Percentiles rank a stretch among this genome's conserved stretches.
These are phyloP conservation scores for Xylogone sp. DNA, from an alignment of 2,329 filamentous ascomycete species.

Conservation along the genomic window DNA sequence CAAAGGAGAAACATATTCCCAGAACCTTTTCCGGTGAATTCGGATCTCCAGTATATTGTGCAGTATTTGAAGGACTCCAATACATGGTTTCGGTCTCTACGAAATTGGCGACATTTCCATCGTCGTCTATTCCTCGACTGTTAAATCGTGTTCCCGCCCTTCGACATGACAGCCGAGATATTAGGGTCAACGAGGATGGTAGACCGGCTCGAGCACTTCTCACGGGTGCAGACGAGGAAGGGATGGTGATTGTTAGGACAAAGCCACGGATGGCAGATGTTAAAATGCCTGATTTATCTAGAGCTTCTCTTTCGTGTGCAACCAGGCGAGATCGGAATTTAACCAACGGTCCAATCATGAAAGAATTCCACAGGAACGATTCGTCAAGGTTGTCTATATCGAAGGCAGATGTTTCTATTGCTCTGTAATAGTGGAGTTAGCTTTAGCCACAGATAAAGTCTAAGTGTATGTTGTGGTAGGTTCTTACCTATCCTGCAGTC, in stretches of 20 bases:
- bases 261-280: slow-evolving; percentile 95
- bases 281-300: slow-evolving; percentile 85
- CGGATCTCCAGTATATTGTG: slow-evolving; percentile 12
- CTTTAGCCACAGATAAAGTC: slow-evolving; percentile 5
- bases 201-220: slow-evolving; percentile 63
- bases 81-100: slow-evolving; percentile 97
- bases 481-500: slow-evolving; percentile 77
- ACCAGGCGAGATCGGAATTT: slow-evolving; percentile 82
- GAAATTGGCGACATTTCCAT: slow-evolving; percentile 96
- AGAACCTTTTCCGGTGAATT: slow-evolving; percentile 27
- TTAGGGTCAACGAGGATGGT: slow-evolving; percentile 81
- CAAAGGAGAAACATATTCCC: slow-evolving; percentile 83
- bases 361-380: slow-evolving; percentile 95
- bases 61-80: slow-evolving; percentile 62
- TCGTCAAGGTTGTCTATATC: slow-evolving; percentile 92
- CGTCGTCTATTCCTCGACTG: slow-evolving; percentile 93
- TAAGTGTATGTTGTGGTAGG: background rate
- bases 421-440: slow-evolving; percentile 46
- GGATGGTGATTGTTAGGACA: slow-evolving; percentile 81
- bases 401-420: slow-evolving; percentile 72
- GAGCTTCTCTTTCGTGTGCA: slow-evolving; percentile 66
- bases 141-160: slow-evolving; percentile 95
- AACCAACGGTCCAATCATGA: slow-evolving; percentile 92
- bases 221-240: slow-evolving; percentile 69
- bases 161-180: slow-evolving; percentile 85